phyloP scores from a whole-genome alignment of 495 filamentous ascomycete genomes.

The Entonaema liquescens region DNA sequence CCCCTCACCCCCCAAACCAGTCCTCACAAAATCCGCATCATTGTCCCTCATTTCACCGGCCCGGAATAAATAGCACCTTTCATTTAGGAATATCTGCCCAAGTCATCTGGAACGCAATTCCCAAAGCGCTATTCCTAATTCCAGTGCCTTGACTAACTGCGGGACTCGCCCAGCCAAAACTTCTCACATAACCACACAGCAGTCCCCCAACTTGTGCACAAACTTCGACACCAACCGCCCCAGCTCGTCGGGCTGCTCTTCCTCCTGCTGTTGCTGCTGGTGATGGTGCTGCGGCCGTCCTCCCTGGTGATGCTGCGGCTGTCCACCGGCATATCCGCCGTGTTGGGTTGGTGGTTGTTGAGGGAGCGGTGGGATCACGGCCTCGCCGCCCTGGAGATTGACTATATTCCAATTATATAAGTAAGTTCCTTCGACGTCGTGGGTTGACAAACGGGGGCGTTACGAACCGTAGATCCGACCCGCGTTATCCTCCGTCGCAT shows the following conservation, averaged over 20 bases:
- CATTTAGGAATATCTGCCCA: neutral
- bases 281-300: conserved; percentile 49
- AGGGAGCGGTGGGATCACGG: conserved; percentile 60
- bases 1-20: no score
- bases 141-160: neutral
- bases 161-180: neutral
- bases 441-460: conserved; percentile 56
- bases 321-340: conserved; percentile 36
- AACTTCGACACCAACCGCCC: conserved; percentile 71
- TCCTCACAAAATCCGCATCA: neutral
- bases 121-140: neutral
- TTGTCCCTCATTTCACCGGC: neutral
- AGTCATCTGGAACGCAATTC: neutral
- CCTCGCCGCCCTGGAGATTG: conserved; percentile 50
- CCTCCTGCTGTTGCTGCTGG: conserved; percentile 47
- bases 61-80: neutral
- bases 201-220: conserved; percentile 69
- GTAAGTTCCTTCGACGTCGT: neutral
- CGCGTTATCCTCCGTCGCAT: conserved; percentile 83
- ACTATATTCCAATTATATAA: conserved; percentile 26
- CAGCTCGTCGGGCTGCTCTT: conserved; percentile 66
- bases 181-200: conserved; percentile 81
- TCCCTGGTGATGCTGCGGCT: conserved; percentile 44
- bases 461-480: conserved; percentile 72
- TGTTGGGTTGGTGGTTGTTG: conserved; percentile 51